Conservation (phyloP, 2,329 filamentous ascomycete genomes). For the Trichophyton verrucosum region DNA sequence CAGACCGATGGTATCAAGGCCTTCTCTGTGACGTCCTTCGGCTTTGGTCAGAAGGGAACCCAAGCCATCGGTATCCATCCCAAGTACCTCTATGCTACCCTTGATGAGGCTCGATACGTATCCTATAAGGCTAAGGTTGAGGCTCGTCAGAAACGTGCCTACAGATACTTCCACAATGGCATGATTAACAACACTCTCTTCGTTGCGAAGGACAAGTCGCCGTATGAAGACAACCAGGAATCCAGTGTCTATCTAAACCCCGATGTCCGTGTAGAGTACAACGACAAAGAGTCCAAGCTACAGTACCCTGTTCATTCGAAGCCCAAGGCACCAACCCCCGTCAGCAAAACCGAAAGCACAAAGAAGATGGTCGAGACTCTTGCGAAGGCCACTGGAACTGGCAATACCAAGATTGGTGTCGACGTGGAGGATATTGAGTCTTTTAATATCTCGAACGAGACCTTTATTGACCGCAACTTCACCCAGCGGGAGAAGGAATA, state of each 20-base stretch:
- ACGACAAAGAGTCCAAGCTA: constrained; percentile 77
- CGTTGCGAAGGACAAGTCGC: constrained; percentile 82
- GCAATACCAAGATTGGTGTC: constrained; percentile 73
- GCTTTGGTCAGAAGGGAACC: constrained; percentile 97
- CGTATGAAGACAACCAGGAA: constrained; percentile 81
- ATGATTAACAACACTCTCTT: constrained; percentile 97
- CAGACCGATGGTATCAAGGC: constrained; percentile 98
- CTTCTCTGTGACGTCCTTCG: constrained; percentile 97
- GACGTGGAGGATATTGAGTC: constrained; percentile 82
- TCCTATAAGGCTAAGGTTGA: constrained; percentile 80
- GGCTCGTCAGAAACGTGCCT: constrained; percentile 93
- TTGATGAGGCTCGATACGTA: constrained; percentile 72
- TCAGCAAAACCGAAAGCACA: constrained; percentile 50
- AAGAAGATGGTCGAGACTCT: constrained; percentile 66
- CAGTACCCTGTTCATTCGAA: constrained; percentile 59
- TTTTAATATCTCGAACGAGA: constrained; percentile 87
- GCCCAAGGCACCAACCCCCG: constrained; percentile 39
- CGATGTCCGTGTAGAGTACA: constrained; percentile 66
- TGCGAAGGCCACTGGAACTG: constrained; percentile 49
- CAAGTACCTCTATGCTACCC: constrained; percentile 87
- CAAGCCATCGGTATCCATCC: constrained; percentile 96
- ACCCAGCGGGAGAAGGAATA: constrained; percentile 73
- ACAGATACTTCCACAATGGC: constrained; percentile 96
- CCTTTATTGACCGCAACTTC: constrained; percentile 91
- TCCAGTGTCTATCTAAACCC: constrained; percentile 87